Evolutionary conservation across 2,329 filamentous ascomycete genomes (phyloP), one percentile per base, ranked within the genome.

Genomic region (Monosporascus sp.): DNA sequence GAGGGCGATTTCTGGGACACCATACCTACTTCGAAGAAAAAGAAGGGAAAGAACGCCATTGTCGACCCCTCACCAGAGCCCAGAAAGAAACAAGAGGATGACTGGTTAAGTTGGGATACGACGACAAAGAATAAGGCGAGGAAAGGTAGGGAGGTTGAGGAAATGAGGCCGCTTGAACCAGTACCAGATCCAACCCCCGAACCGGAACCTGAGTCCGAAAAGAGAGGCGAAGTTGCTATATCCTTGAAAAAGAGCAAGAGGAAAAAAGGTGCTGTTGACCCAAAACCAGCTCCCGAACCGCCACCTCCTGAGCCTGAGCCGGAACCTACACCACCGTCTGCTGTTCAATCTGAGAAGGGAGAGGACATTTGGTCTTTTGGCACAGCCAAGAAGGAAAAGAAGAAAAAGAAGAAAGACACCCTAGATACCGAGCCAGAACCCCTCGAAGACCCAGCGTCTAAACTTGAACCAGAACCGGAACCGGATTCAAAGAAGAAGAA

Each of bases 171-270:
- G 11, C 48, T 53, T 27, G 58, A 63, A 3, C 39, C 52, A 20
- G 51, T 47, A 7, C 47, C 55, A 9, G 70, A 70, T 48, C 70
- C 73, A 65, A 25, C 55, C 47, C 63, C 68, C 67, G 57, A 65
- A 57, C 55, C 51, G 4, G 53, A 50, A 47, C 52, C 54, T 35
- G 44, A 50, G 24, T 37, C 49, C 24, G 52, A 55, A 22, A 78
- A 77, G 59, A 77, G 77, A 60, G 74, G 74, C 56, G 71, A 64
- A 52, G 55, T 55, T 41, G 65, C 31, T 35, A 14, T 35, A 11
- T 5, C 52, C 53, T 6, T 47, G 50, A 37, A 64, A 47, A 64
- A 64, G n/a, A 53, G 35, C 6, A 49, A 44, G 38, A 53, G 47
- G 47, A 50, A 53, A 39, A 61, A 62, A 15, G 25, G 15, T 27